These are phyloP conservation scores for Gloeostereum incarnatum DNA, from an alignment of 768 basidiomycete genomes.

Conservation along the genomic window DNA sequence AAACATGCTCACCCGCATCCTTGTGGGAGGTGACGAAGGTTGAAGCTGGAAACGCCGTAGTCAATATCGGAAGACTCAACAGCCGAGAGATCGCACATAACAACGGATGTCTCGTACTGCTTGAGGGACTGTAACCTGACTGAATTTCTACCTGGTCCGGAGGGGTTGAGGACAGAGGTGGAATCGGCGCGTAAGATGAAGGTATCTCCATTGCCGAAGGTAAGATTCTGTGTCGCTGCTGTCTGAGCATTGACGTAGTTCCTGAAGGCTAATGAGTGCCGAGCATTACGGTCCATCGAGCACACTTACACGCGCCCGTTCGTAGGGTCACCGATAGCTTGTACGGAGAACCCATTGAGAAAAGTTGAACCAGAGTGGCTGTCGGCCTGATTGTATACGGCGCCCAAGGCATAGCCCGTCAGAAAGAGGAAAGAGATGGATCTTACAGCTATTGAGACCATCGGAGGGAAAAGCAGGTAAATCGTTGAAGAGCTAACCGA, in stretches of 20 bases:
- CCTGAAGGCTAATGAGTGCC: too few species aligned
- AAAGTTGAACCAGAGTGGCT: slow-evolving; percentile 38
- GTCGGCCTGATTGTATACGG: slow-evolving; percentile 35
- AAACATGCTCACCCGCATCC: slow-evolving; percentile 35
- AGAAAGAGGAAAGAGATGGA: slow-evolving; percentile 7
- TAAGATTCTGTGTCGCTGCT: slow-evolving; percentile 30
- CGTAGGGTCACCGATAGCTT: slow-evolving; percentile 51
- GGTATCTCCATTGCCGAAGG: slow-evolving; percentile 24
- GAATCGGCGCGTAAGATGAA: slow-evolving; percentile 32
- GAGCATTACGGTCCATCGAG: background rate
- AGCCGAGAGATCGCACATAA: slow-evolving; percentile 23
- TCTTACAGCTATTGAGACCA: background rate
- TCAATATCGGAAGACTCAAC: too few species aligned
- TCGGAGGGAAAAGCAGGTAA: too few species aligned
- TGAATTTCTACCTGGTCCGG: slow-evolving; percentile 29
- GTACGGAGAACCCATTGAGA: slow-evolving; percentile 35
- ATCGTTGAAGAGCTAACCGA: too few species aligned
- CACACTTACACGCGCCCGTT: slow-evolving; percentile 51
- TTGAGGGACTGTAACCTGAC: slow-evolving; percentile 29
- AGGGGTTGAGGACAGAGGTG: slow-evolving; percentile 24
- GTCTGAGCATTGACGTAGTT: slow-evolving; percentile 17
- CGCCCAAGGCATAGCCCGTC: slow-evolving; percentile 21
- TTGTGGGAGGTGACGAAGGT: slow-evolving; percentile 44
- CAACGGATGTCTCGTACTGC: slow-evolving; percentile 16
- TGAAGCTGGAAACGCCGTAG: too few species aligned